phyloP scores from a whole-genome alignment of 2,329 filamentous ascomycete genomes.

The Pyrenophora teres region DNA sequence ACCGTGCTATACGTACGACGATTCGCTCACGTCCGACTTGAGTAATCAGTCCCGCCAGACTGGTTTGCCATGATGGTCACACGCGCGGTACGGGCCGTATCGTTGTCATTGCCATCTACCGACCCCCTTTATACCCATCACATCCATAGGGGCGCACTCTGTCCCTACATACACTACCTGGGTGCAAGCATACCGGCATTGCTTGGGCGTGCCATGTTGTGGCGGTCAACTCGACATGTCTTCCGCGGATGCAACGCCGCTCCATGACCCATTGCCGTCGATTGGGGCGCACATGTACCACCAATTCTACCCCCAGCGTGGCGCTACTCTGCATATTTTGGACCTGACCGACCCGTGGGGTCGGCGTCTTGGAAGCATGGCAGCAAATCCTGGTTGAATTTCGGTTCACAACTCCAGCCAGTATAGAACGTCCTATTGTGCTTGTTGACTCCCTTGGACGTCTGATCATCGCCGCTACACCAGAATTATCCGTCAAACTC shows the following conservation, averaged over 20 bases:
- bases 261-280: background rate
- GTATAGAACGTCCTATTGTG: background rate
- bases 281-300: background rate
- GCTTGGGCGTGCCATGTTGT: background rate
- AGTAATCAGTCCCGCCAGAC: background rate
- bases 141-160: background rate
- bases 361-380: background rate
- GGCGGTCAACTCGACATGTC: background rate
- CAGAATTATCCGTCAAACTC: background rate
- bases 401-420: background rate
- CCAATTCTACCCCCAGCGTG: background rate
- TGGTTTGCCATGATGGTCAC: background rate
- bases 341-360: background rate
- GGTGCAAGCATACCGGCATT: background rate
- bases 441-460: background rate
- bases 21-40: background rate
- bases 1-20: too few species aligned
- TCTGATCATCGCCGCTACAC: conserved; percentile 2
- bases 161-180: background rate
- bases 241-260: background rate
- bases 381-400: background rate
- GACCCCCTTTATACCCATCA: background rate
- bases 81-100: conserved; percentile 11
- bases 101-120: background rate
- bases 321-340: background rate